Conservation (phyloP, 495 filamentous ascomycete species). For the Podospora sp. region DNA sequence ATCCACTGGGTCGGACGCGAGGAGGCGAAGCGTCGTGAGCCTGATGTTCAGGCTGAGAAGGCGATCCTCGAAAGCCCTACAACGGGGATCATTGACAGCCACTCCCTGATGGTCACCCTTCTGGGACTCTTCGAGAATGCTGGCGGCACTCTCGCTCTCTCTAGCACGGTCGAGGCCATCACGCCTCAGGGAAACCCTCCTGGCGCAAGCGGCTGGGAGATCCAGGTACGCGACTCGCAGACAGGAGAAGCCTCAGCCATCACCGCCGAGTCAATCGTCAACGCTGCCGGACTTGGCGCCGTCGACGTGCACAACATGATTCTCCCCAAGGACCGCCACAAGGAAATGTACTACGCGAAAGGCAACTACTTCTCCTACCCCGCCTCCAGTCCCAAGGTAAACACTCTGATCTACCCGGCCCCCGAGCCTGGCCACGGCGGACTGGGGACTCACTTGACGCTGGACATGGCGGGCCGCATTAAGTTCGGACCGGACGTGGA, state of each 20-base stretch:
- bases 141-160: slow-evolving; percentile 72
- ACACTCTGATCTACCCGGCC: slow-evolving; percentile 83
- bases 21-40: slow-evolving; percentile 68
- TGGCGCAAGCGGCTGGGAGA: slow-evolving; percentile 52
- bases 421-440: slow-evolving; percentile 79
- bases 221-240: slow-evolving; percentile 46
- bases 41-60: slow-evolving; percentile 68
- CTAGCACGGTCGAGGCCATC: slow-evolving; percentile 62
- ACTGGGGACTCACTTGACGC: slow-evolving; percentile 88
- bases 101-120: slow-evolving; percentile 78
- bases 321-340: slow-evolving; percentile 59
- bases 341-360: slow-evolving; percentile 80
- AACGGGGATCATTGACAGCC: slow-evolving; percentile 90
- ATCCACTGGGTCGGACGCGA: slow-evolving; percentile 65
- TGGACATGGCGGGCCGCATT: slow-evolving; percentile 83
- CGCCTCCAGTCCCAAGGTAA: slow-evolving; percentile 63
- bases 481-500: slow-evolving; percentile 96
- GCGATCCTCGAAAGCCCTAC: slow-evolving; percentile 80
- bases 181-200: slow-evolving; percentile 58
- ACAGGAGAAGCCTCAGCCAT: slow-evolving; percentile 58
- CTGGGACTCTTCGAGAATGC: slow-evolving; percentile 72
- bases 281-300: slow-evolving; percentile 81
- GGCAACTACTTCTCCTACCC: slow-evolving; percentile 93
- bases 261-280: slow-evolving; percentile 75
- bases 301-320: slow-evolving; percentile 81